phyloP scores from a whole-genome alignment of 148 eudicot species.

The Chenopodium suecicum region DNA sequence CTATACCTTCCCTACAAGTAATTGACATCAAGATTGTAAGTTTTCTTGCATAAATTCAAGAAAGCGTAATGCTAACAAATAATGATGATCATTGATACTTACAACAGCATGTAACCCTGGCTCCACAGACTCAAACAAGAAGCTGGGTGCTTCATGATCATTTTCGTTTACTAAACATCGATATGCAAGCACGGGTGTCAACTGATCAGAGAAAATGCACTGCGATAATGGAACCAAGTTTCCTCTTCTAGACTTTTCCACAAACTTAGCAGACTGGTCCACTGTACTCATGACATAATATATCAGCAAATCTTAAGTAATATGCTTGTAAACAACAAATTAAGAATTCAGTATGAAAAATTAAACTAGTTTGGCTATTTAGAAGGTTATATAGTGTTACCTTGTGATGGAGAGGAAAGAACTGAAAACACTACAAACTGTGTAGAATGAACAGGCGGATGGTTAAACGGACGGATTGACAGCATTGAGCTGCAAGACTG shows the following conservation, averaged over 20 bases:
- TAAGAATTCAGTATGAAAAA: background rate
- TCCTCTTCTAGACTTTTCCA: constrained; percentile 50
- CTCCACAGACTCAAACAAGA: constrained; percentile 66
- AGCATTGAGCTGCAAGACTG: constrained; percentile 10
- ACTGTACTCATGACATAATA: constrained; percentile 8
- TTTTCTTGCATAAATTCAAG: background rate
- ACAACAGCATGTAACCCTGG: constrained; percentile 54
- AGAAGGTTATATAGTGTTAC: constrained; percentile 7
- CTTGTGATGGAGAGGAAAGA: constrained; percentile 24
- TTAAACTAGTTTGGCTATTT: background rate
- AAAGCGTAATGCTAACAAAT: background rate
- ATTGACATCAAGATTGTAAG: background rate
- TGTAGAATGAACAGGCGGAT: background rate
- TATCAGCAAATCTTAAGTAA: background rate
- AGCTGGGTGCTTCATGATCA: constrained; percentile 70
- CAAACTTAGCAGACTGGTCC: constrained; percentile 34
- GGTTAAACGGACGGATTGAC: background rate
- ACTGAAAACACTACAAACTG: constrained; percentile 17
- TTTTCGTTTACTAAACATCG: constrained; percentile 71
- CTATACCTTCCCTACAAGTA: constrained; percentile 72
- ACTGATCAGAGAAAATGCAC: constrained; percentile 66
- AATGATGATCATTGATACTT: constrained; percentile 19
- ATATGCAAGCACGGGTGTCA: constrained; percentile 83
- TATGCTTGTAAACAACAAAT: background rate
- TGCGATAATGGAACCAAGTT: constrained; percentile 59